Conservation (phyloP, 2,329 filamentous ascomycete genomes). For the Chalaropsis ovoidea region DNA sequence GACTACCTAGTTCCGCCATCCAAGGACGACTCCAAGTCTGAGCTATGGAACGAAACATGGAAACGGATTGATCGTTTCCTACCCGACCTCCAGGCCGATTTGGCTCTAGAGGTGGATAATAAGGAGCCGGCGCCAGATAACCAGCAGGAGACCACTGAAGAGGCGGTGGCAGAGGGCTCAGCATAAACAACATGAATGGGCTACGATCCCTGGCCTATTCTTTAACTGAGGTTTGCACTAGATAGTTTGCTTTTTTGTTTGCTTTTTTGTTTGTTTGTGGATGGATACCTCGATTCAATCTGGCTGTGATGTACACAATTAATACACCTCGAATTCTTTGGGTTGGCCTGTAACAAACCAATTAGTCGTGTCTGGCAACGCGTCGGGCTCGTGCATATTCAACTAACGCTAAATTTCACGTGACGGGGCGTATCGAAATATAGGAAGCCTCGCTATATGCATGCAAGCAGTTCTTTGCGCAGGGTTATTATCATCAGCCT, state of each 20-base stretch:
- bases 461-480: neutral
- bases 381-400: too few relatives aligned
- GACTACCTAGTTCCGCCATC: constrained; percentile 68
- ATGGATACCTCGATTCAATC: neutral
- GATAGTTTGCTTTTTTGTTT: neutral
- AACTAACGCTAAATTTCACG: neutral
- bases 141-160: neutral
- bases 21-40: constrained; percentile 45
- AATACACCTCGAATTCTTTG: neutral
- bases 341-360: neutral
- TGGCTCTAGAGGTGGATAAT: constrained; percentile 42
- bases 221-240: neutral
- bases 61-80: constrained; percentile 56
- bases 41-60: constrained; percentile 53
- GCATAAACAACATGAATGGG: neutral
- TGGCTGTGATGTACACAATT: neutral
- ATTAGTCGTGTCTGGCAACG: too few relatives aligned
- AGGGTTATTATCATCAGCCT: neutral
- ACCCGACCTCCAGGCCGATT: constrained; percentile 48
- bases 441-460: neutral
- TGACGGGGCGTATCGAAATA: neutral
- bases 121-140: constrained; percentile 13
- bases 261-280: neutral
- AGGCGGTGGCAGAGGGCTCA: neutral
- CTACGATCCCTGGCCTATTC: neutral